Conservation (phyloP, 106 monocot species). For the Allium fistulosum region DNA sequence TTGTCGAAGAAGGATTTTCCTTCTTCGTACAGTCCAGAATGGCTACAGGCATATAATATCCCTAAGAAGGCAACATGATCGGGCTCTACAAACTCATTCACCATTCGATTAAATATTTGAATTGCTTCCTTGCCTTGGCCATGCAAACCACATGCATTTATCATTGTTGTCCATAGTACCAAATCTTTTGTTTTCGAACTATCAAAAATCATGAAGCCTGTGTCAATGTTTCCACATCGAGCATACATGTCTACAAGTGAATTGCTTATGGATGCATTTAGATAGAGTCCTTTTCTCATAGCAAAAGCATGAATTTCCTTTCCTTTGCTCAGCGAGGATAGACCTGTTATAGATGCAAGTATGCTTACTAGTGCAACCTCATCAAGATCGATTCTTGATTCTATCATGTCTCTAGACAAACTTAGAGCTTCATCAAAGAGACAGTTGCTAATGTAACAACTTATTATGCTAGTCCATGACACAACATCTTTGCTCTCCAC, state of each 20-base stretch:
- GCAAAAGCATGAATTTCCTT: slow-evolving; percentile 67
- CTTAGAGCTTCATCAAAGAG: slow-evolving; percentile 36
- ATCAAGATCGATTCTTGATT: slow-evolving; percentile 31
- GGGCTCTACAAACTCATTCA: slow-evolving; percentile 27
- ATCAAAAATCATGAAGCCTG: slow-evolving; percentile 37
- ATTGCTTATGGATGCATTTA: slow-evolving; percentile 21
- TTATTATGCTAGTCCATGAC: slow-evolving; percentile 69
- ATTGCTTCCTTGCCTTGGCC: slow-evolving; percentile 58
- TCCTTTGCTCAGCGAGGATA: slow-evolving; percentile 53
- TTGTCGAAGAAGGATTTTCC: slow-evolving; percentile 32
- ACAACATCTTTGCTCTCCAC: slow-evolving; percentile 51
- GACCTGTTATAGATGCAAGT: slow-evolving; percentile 32
- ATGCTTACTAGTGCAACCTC: slow-evolving; percentile 35
- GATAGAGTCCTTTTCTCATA: slow-evolving; percentile 22
- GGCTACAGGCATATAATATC: slow-evolving; percentile 70
- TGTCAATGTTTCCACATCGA: slow-evolving; percentile 45
- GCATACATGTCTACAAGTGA: slow-evolving; percentile 75
- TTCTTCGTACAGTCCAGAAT: slow-evolving; percentile 41
- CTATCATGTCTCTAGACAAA: slow-evolving; percentile 34
- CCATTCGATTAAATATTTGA: slow-evolving; percentile 33
- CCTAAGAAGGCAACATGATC: slow-evolving; percentile 66
- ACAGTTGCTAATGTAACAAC: slow-evolving; percentile 38
- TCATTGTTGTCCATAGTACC: slow-evolving; percentile 58
- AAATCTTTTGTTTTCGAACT: slow-evolving; percentile 33
- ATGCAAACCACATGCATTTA: slow-evolving; percentile 66